These are phyloP conservation scores for Breynia disticha DNA, from an alignment of 441 rosid species.

Conservation along the genomic window DNA sequence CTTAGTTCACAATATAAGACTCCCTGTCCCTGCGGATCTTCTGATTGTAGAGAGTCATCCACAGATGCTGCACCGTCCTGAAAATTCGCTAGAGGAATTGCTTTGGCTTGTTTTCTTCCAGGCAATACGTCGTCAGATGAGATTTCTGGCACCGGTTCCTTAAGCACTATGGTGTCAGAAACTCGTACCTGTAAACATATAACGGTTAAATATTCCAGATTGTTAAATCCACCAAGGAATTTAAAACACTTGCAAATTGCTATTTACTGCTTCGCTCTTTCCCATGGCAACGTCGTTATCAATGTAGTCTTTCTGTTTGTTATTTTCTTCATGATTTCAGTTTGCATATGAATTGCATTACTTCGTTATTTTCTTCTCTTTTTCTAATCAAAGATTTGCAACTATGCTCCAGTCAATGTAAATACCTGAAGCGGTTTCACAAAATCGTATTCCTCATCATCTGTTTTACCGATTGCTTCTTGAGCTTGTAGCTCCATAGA, in stretches of 20 bases:
- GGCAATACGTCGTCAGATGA: constrained; percentile 23
- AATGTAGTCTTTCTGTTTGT: no score
- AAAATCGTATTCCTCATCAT: constrained; percentile 26
- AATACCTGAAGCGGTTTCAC: constrained; percentile 56
- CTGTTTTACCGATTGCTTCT: constrained; percentile 36
- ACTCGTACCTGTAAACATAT: constrained; percentile 28
- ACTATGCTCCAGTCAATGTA: neutral
- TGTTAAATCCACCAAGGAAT: neutral
- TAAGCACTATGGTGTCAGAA: constrained; percentile 15
- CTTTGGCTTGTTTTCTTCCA: constrained; percentile 15
- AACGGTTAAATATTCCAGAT: no score
- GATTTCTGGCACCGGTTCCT: constrained; percentile 11
- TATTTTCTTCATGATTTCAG: no score
- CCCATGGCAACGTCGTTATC: no score
- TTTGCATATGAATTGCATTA: no score
- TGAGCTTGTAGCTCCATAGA: constrained; percentile 86
- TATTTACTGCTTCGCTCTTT: no score
- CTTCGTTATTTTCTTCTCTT: neutral
- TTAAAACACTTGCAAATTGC: neutral
- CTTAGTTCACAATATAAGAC: no score
- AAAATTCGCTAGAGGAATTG: neutral
- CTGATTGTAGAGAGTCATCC: no score
- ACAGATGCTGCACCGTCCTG: no score
- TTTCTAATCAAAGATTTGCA: neutral
- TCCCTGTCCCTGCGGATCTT: no score